Percentiles rank a stretch among this genome's conserved stretches.
Conservation (phyloP, 345 rosid genomes). For the Triadica sebifera region DNA sequence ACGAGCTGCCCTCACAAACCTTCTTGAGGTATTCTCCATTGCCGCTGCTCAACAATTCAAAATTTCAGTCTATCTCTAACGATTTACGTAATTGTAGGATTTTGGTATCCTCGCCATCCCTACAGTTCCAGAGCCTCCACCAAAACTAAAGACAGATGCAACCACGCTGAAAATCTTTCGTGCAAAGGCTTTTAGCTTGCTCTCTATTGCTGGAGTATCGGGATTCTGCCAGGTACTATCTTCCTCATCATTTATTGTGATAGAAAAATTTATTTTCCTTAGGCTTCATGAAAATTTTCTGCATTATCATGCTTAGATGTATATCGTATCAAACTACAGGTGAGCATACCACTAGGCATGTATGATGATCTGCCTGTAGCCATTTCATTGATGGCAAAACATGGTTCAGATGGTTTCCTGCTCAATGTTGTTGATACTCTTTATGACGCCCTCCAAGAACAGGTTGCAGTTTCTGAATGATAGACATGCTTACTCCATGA, state of each 20-base stretch:
- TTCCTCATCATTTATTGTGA: not conserved
- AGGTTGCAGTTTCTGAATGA: constrained; percentile 15
- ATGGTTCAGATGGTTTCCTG: constrained; percentile 75
- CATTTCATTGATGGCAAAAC: constrained; percentile 63
- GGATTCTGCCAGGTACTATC: constrained; percentile 80
- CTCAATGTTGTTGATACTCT: constrained; percentile 61
- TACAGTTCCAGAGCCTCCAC: constrained; percentile 77
- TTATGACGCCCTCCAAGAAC: constrained; percentile 34
- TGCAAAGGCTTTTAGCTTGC: constrained; percentile 64
- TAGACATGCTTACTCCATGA: not conserved
- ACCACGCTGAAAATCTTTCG: constrained; percentile 47
- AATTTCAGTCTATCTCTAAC: not conserved
- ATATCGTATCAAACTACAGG: constrained; percentile 37
- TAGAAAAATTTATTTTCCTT: not conserved
- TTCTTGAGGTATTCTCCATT: constrained; percentile 59
- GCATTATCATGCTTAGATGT: not conserved
- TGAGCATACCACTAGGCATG: constrained; percentile 64
- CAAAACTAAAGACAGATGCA: constrained; percentile 62
- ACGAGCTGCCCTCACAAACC: constrained; percentile 49
- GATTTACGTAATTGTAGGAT: constrained; percentile 38
- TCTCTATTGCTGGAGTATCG: constrained; percentile 71
- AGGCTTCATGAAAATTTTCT: not conserved
- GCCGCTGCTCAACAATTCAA: not conserved
- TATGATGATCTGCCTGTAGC: constrained; percentile 57
- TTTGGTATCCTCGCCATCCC: constrained; percentile 70